A percentile compares a stretch with the other conserved stretches of the same genome.
These are phyloP conservation scores for Ceriops zippeliana DNA, from an alignment of 345 rosid species.

Conservation along the genomic window DNA sequence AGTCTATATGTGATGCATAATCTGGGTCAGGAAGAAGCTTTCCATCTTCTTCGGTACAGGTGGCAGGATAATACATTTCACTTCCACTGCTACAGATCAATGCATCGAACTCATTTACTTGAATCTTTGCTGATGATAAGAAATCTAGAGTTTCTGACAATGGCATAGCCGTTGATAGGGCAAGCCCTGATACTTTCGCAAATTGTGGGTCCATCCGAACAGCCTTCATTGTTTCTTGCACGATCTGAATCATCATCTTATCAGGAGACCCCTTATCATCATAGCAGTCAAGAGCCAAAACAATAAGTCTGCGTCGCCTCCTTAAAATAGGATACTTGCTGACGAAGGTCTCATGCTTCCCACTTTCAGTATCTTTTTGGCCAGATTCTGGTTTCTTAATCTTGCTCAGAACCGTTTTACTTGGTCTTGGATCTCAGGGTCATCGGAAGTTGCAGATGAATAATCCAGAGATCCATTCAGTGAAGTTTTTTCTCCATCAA, in stretches of 20 bases:
- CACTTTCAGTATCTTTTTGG: constrained; percentile 42
- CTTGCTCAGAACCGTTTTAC: constrained; percentile 70
- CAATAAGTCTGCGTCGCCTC: constrained; percentile 65
- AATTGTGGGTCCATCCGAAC: constrained; percentile 53
- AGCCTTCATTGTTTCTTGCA: constrained; percentile 67
- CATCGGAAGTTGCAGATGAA: constrained; percentile 34
- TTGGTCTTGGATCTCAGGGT: constrained; percentile 52
- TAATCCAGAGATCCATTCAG: constrained; percentile 53
- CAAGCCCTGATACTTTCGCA: constrained; percentile 66
- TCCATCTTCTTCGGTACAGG: constrained; percentile 54
- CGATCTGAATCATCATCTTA: constrained; percentile 48
- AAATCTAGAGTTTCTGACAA: constrained; percentile 54
- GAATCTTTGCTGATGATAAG: constrained; percentile 61
- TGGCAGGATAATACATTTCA: constrained; percentile 82
- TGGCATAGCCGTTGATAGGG: constrained; percentile 81
- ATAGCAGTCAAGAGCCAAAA: constrained; percentile 78
- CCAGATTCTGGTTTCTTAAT: constrained; percentile 52
- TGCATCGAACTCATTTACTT: constrained; percentile 74
- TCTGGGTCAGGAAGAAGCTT: constrained; percentile 79
- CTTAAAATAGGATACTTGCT: constrained; percentile 81
- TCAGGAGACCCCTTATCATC: constrained; percentile 59
- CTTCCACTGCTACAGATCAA: constrained; percentile 92
- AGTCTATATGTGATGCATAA: constrained; percentile 79
- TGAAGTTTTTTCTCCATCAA: constrained; percentile 80
- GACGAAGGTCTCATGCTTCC: constrained; percentile 41